Evolutionary conservation across 345 rosid species (phyloP).

Genomic region (Salix suchowensis): DNA sequence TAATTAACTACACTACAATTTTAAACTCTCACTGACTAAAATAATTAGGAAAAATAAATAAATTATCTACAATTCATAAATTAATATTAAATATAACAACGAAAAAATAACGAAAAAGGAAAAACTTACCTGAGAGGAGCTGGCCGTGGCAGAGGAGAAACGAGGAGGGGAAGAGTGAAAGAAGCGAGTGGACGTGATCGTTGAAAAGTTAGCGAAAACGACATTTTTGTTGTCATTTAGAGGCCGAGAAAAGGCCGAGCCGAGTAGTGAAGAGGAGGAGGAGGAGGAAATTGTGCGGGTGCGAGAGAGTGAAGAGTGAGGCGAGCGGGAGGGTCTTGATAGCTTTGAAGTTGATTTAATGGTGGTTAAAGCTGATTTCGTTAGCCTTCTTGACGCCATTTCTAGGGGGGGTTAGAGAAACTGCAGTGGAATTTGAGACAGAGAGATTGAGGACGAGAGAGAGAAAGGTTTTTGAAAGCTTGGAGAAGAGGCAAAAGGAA

Average conservation of each 20-base stretch:
- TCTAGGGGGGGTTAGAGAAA: not conserved
- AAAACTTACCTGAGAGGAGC: slow-evolving; percentile 39
- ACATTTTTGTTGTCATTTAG: slow-evolving; percentile 7
- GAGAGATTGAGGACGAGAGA: no score
- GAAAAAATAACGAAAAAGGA: not conserved
- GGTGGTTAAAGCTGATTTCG: slow-evolving; percentile 28
- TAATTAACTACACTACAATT: no score
- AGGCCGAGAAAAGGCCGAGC: not conserved
- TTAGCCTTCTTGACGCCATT: slow-evolving; percentile 40
- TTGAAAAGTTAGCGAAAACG: slow-evolving; percentile 5
- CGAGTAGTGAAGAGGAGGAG: slow-evolving; percentile 3
- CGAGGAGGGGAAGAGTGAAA: slow-evolving; percentile 41
- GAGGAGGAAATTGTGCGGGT: slow-evolving; percentile 20
- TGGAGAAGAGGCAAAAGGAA: slow-evolving; percentile 15
- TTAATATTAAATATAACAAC: not conserved
- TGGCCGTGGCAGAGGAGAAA: slow-evolving; percentile 26
- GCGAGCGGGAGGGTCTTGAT: not conserved
- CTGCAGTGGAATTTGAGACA: not conserved
- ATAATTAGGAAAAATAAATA: not conserved
- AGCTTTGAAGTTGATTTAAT: slow-evolving; percentile 19
- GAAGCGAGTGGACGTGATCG: slow-evolving; percentile 9
- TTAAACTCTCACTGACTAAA: not conserved
- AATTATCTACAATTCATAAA: not conserved
- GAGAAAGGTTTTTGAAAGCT: not conserved
- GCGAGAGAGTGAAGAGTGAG: slow-evolving; percentile 11